Evolutionary conservation across 345 rosid genomes (phyloP), one percentile per base, ranked within the genome.

Genomic region (Eucalyptus urophylla): DNA sequence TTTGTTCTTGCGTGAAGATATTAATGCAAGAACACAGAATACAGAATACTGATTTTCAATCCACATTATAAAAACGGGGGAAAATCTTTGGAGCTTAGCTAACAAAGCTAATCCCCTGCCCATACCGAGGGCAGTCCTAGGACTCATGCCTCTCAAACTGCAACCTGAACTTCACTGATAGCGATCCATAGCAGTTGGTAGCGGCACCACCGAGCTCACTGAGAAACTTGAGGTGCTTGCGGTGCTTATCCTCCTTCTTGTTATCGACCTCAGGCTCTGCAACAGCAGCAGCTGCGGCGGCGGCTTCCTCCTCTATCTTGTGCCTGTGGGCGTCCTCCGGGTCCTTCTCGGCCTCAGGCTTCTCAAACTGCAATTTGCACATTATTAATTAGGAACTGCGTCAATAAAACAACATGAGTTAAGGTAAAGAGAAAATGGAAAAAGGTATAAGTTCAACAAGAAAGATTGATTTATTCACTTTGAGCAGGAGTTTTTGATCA

Each of bases 311-410:
- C 88, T 92, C 91, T 86, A 93, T 85, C 91, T 93, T 89, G 94
- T 95, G 96, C 92, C 27, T 89, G 89, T 92, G 96, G 4, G 92
- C 96, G 37, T 94, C 92, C 89, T 94, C 95, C 1, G 96, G 96
- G 90, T 95, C 95, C 87, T 94, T 94, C 88, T 89, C 25, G 19
- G 90, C 86, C 91, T 92, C 45, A 89, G 91, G 95, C 93, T 93
- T 94, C 92, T 94, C 91, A 83, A 86, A 88, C 95, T 92, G 90
- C 49, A 65, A 15, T 22, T 47, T 27, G 14, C 6, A 0, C 40
- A 54, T 31, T 40, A 87, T 3, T 1, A 86, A 72, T 19, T 33
- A 88, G 49, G 14, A 65, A 44, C 37, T 5, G 17, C 1, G 31
- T 60, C 0, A 40, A 56, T 16, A 6, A 80, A 53, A 31, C 51